Conservation (phyloP, 2,329 filamentous ascomycete genomes). For the Arthrobotrys sphaeroides region DNA sequence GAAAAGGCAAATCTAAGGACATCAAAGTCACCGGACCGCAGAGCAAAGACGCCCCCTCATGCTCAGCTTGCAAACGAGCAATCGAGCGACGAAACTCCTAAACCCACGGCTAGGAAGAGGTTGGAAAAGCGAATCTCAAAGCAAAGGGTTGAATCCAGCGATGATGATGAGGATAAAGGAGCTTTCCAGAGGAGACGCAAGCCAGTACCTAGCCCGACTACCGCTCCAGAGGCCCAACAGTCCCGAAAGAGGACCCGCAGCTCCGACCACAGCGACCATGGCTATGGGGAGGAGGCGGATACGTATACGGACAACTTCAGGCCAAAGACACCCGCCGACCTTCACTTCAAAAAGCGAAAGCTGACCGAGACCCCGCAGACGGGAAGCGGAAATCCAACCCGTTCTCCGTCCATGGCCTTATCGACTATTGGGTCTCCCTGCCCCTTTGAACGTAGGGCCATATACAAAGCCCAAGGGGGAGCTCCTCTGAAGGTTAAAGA, state of each 20-base stretch:
- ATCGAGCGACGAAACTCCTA: background rate
- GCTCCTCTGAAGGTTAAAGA: background rate
- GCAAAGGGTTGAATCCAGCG: background rate
- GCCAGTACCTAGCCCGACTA: background rate
- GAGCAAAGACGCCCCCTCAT: background rate
- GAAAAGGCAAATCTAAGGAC: background rate
- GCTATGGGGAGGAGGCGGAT: too few relatives aligned
- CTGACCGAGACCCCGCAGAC: background rate
- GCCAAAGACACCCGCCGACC: background rate
- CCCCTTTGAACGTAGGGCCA: background rate
- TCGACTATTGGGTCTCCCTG: background rate
- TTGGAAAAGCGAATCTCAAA: background rate
- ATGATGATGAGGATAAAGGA: background rate
- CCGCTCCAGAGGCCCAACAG: background rate
- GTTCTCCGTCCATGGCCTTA: background rate
- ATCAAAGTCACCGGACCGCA: background rate
- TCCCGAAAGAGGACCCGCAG: background rate
- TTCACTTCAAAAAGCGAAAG: constrained; percentile 13
- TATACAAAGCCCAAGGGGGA: too few relatives aligned
- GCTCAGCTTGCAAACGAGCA: background rate
- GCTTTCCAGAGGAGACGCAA: constrained; percentile 9
- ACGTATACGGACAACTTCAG: background rate
- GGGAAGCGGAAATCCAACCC: background rate
- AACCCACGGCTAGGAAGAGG: background rate
- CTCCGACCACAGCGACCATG: background rate